These are phyloP conservation scores for Raffaelea arxii DNA, from an alignment of 2,329 filamentous ascomycete species.

Conservation along the genomic window DNA sequence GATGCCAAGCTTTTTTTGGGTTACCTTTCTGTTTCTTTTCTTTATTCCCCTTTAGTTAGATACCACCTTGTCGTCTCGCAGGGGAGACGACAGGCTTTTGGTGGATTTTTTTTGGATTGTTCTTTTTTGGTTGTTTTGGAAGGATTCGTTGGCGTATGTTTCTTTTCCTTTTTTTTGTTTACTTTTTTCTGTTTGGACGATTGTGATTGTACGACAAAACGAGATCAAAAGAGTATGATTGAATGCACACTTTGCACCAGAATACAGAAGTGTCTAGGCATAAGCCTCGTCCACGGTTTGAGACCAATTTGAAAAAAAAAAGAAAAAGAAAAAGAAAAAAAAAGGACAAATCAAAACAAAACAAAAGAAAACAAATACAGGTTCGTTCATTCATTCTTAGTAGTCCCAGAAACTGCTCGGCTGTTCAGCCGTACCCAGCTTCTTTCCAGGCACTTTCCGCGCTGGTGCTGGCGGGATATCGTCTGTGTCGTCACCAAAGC, in stretches of 20 bases:
- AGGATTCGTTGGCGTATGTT: background rate
- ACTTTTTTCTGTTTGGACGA: background rate
- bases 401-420: conserved; percentile 37
- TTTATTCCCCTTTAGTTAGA: no score
- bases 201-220: background rate
- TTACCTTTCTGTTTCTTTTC: background rate
- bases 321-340: background rate
- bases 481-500: conserved; percentile 39
- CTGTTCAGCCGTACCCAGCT: conserved; percentile 25
- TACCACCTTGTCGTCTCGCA: no score
- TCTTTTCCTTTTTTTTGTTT: background rate
- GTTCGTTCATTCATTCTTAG: conserved; percentile 15
- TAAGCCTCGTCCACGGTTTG: no score
- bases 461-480: conserved; percentile 32
- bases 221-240: background rate
- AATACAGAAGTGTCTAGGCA: no score
- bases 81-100: background rate
- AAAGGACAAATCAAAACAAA: background rate
- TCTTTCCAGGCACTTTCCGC: conserved; percentile 27
- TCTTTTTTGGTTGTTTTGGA: background rate
- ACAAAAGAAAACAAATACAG: background rate
- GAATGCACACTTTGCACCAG: background rate
- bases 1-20: background rate
- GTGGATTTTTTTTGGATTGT: background rate
- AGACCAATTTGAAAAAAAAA: no score